Percentiles rank a stretch among this genome's conserved stretches.
Conservation (phyloP, 2,329 filamentous ascomycete species). For the Penicillium sp. region DNA sequence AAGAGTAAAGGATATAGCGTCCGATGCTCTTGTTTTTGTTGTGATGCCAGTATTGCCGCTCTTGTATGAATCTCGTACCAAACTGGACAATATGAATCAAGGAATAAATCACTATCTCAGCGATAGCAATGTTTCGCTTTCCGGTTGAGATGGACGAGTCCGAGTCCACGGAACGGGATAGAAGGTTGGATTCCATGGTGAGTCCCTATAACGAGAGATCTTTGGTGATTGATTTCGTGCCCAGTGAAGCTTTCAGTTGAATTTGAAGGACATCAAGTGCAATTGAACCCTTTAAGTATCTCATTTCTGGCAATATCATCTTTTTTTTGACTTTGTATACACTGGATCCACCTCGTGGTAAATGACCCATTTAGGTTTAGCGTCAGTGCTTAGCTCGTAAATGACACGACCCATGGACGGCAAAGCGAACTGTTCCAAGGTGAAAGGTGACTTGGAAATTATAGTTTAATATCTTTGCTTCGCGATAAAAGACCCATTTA, state of each 20-base stretch:
- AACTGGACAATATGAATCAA: conserved; percentile 24
- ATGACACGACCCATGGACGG: background rate
- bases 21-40: conserved; percentile 12
- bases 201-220: background rate
- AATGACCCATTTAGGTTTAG: conserved; percentile 30
- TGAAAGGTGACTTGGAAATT: background rate
- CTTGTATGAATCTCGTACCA: conserved; percentile 25
- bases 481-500: conserved; percentile 21
- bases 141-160: conserved; percentile 7
- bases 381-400: conserved; percentile 4
- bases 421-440: background rate
- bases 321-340: background rate
- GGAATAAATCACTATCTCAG: conserved; percentile 27
- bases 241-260: background rate
- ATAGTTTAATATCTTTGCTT: conserved; percentile 6
- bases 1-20: conserved; percentile 28
- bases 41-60: conserved; percentile 32
- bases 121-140: conserved; percentile 23
- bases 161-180: background rate
- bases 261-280: background rate
- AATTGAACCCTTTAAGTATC: background rate
- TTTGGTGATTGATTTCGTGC: background rate
- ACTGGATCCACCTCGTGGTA: conserved; percentile 23
- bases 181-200: conserved; percentile 5
- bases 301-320: background rate